These are phyloP conservation scores for Parietichytrium sp. DNA, from an alignment of 108 stramenopile species.

Conservation along the genomic window DNA sequence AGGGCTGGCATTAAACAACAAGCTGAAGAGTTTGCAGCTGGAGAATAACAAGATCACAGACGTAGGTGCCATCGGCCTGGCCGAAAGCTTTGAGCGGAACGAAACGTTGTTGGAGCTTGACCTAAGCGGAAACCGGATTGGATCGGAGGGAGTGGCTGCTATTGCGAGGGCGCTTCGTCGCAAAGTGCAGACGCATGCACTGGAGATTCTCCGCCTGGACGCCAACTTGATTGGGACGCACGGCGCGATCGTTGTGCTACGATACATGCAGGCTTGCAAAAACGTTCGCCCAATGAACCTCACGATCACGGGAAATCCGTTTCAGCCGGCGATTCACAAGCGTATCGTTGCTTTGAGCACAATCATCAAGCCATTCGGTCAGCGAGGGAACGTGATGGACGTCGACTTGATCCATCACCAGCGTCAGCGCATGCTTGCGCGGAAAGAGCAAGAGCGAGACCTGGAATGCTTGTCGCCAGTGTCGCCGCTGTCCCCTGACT, in stretches of 20 bases:
- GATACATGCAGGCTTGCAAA: neutral
- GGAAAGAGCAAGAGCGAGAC: too few species aligned
- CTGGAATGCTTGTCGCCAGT: too few species aligned
- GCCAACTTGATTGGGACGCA: neutral
- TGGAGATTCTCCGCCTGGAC: neutral
- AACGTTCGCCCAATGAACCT: neutral
- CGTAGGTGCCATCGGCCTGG: constrained; percentile 6
- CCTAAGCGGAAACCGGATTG: neutral
- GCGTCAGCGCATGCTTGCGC: too few species aligned
- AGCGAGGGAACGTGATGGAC: too few species aligned
- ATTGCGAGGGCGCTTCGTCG: neutral
- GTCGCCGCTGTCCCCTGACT: too few species aligned
- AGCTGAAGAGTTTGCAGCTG: neutral
- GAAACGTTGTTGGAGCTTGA: constrained; percentile 7
- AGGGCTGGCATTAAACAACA: neutral
- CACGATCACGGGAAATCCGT: neutral
- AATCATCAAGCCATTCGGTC: too few species aligned
- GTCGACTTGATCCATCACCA: too few species aligned
- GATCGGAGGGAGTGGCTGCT: neutral
- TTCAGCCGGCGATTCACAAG: neutral
- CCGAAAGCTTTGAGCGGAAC: neutral
- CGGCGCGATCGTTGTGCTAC: neutral
- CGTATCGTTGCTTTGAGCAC: too few species aligned
- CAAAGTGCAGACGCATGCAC: neutral
- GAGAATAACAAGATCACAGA: constrained; percentile 3